These are phyloP conservation scores for Anaeramoeba flamelloides DNA, from an alignment of 78 protist genomes.

Conservation along the genomic window DNA sequence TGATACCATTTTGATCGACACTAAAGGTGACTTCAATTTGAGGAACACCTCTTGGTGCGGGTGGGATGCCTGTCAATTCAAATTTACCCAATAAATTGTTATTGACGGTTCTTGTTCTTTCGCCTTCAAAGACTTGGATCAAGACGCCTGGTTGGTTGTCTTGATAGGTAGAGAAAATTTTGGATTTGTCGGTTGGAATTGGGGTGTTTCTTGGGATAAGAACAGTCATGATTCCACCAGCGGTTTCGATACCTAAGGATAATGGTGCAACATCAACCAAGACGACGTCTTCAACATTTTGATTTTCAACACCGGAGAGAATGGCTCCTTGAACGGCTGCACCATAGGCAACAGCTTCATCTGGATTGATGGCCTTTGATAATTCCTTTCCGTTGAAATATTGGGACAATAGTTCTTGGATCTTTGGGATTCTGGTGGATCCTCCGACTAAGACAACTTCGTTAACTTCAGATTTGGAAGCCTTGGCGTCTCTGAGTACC, in stretches of 20 bases:
- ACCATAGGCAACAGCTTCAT: constrained; percentile 99
- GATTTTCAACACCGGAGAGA: too few relatives aligned
- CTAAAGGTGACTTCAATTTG: too few relatives aligned
- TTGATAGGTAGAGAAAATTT: neutral
- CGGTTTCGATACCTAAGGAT: too few relatives aligned
- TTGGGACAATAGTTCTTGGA: constrained; percentile 78
- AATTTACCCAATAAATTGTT: too few relatives aligned
- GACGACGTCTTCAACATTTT: too few relatives aligned
- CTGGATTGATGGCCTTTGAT: constrained; percentile 78
- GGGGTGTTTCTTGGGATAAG: neutral
- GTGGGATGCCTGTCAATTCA: too few relatives aligned
- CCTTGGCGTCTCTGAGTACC: constrained; percentile 69
- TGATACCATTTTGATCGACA: too few relatives aligned
- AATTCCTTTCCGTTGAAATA: constrained; percentile 88
- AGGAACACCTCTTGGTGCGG: too few relatives aligned
- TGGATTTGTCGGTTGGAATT: neutral
- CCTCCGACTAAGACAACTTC: constrained; percentile 95
- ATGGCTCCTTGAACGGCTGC: constrained; percentile 98
- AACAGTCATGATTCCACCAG: too few relatives aligned
- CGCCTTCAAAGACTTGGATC: too few relatives aligned
- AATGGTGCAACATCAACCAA: too few relatives aligned
- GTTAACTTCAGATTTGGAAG: constrained; percentile 47
- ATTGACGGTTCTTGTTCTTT: too few relatives aligned
- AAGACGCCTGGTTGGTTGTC: neutral
- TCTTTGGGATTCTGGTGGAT: constrained; percentile 92